Evolutionary conservation across 345 rosid genomes (phyloP), one percentile per base, ranked within the genome.

Genomic region (Pistacia atlantica): DNA sequence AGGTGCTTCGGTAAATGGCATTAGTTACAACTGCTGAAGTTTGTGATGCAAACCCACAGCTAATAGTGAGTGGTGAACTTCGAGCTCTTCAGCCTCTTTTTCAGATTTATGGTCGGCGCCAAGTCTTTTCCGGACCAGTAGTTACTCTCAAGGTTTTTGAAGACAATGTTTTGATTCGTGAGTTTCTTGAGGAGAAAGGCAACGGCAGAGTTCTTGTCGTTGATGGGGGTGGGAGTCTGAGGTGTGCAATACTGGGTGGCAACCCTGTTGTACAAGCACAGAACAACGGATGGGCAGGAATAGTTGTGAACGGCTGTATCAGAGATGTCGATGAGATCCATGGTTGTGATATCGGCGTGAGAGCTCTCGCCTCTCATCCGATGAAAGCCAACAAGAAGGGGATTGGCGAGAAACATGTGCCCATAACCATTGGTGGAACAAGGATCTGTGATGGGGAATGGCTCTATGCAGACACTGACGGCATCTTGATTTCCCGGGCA

Each of bases 201-300:
- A 89, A 90, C 22, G 97, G 97, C 28, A 88, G 97, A 77, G 97
- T 92, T 75, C 97, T 92, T 46, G 95, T 92, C 28, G 93, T 92
- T 9, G 97, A 92, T 60, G 97, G 97, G 1, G 97, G 97, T 70
- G 97, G 90, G 12, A 92, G 97, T 71, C 81, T 86, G 77, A 77
- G 97, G 49, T 90, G 97, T 18, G 93, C 97, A 0, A 90, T 92
- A 65, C 84, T 92, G 2, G 97, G 97, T 57, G 97, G 97, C 52
- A 92, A 92, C 59, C 95, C 95, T 11, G 97, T 92, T 46, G 97
- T 92, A 22, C 95, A 90, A 78, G 97, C 97, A 25, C 97, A 92
- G 81, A 92, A 92, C 49, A 92, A 92, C 33, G 97, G 95, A 69
- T 92, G 97, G 97, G 91, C 97, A 0, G 97, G 97, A 17, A 90